phyloP scores from a whole-genome alignment of 2,329 filamentous ascomycete genomes.

The Nigrograna mackinnonii region DNA sequence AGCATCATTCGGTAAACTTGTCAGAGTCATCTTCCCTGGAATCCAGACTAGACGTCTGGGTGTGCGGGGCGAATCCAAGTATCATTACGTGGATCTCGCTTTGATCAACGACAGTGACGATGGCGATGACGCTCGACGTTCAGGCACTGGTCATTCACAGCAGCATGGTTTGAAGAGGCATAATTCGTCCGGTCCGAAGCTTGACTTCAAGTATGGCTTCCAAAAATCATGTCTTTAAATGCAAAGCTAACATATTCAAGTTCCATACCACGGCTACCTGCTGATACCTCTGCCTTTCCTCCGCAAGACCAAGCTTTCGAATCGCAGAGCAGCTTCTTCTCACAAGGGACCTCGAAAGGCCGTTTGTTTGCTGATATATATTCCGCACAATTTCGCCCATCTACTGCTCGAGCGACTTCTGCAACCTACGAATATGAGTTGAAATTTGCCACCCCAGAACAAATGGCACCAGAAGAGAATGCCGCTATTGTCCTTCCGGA shows the following conservation, averaged over 20 bases:
- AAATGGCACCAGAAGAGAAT: constrained; percentile 63
- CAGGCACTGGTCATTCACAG: constrained; percentile 18
- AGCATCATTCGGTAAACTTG: constrained; percentile 95
- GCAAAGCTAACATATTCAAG: constrained; percentile 29
- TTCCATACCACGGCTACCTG: constrained; percentile 49
- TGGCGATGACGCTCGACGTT: constrained; percentile 23
- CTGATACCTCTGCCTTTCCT: constrained; percentile 54
- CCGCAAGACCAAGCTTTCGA: constrained; percentile 28
- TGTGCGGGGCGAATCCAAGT: constrained; percentile 95
- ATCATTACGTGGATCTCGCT: constrained; percentile 75
- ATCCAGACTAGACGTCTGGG: constrained; percentile 90
- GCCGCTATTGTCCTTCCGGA: constrained; percentile 80
- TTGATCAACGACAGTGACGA: constrained; percentile 50
- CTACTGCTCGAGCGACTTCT: constrained; percentile 39
- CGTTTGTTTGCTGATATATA: constrained; percentile 52
- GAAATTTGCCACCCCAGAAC: constrained; percentile 62
- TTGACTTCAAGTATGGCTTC: constrained; percentile 38
- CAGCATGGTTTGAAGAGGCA: constrained; percentile 33
- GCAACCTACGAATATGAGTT: constrained; percentile 65
- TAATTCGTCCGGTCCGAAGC: constrained; percentile 30
- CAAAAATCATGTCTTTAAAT: too few relatives aligned
- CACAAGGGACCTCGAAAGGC: constrained; percentile 47
- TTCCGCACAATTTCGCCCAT: constrained; percentile 43
- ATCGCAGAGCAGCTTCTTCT: constrained; percentile 28
- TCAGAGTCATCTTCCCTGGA: constrained; percentile 92